Percentiles rank a stretch among this genome's conserved stretches.
phyloP scores from a whole-genome alignment of 257 asterid species.

The Rauvolfia tetraphylla region DNA sequence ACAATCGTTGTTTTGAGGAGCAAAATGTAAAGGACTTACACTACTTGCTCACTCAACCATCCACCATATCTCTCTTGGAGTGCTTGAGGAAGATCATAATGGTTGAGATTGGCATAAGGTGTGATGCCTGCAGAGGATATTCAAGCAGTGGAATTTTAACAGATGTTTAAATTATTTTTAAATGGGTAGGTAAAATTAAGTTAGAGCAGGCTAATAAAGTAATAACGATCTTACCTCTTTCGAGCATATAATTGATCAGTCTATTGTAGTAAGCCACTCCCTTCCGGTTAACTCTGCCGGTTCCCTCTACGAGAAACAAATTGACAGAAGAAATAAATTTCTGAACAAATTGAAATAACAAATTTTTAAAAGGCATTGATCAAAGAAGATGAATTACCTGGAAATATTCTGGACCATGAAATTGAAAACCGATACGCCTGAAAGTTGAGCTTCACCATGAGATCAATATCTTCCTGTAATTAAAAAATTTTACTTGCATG shows the following conservation, averaged over 20 bases:
- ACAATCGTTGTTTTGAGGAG: neutral
- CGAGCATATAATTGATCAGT: slow-evolving; percentile 76
- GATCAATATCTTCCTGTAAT: slow-evolving; percentile 83
- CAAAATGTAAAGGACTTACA: slow-evolving; percentile 39
- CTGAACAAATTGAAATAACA: neutral
- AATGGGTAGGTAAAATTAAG: no score
- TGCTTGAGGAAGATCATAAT: slow-evolving; percentile 92
- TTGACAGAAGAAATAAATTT: no score
- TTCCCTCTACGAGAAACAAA: slow-evolving; percentile 48
- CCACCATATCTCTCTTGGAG: slow-evolving; percentile 82
- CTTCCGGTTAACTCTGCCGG: slow-evolving; percentile 69
- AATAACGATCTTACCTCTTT: slow-evolving; percentile 41
- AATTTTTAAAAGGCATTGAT: no score
- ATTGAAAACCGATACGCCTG: slow-evolving; percentile 93
- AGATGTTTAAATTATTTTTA: no score
- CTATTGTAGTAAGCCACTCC: slow-evolving; percentile 90
- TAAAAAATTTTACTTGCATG: no score
- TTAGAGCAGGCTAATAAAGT: no score
- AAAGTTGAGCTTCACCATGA: slow-evolving; percentile 69
- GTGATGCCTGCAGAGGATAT: slow-evolving; percentile 53
- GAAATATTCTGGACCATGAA: slow-evolving; percentile 93
- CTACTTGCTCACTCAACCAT: slow-evolving; percentile 76
- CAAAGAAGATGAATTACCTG: slow-evolving; percentile 41
- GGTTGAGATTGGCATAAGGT: slow-evolving; percentile 86
- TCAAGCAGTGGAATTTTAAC: neutral